A percentile compares a stretch with the other conserved stretches of the same genome.
These are phyloP conservation scores for Teratosphaeria destructans DNA, from an alignment of 2,329 filamentous ascomycete species.

Conservation along the genomic window DNA sequence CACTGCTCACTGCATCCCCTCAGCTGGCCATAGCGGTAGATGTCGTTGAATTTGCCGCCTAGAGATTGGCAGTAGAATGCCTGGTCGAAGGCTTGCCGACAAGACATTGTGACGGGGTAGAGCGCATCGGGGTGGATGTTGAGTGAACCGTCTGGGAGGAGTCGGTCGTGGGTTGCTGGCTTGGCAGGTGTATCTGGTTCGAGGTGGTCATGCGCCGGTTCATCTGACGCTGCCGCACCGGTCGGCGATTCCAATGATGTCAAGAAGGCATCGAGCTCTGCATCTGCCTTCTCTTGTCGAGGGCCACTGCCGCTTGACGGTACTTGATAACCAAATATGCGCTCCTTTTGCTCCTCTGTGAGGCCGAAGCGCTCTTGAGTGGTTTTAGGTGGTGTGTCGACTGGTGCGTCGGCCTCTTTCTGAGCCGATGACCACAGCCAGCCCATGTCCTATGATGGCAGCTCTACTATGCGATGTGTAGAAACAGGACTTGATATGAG, in stretches of 20 bases:
- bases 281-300: slow-evolving; percentile 40
- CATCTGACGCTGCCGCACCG: slow-evolving; percentile 7
- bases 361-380: slow-evolving; percentile 10
- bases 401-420: not conserved
- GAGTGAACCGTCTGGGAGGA: slow-evolving; percentile 18
- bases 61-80: slow-evolving; percentile 91
- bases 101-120: slow-evolving; percentile 76
- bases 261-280: slow-evolving; percentile 45
- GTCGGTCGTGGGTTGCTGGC: slow-evolving; percentile 9
- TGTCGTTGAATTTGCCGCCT: slow-evolving; percentile 80
- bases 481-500: not conserved
- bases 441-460: slow-evolving; percentile 11
- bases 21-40: slow-evolving; percentile 77
- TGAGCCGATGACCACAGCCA: slow-evolving; percentile 18
- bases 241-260: slow-evolving; percentile 32
- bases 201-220: slow-evolving; percentile 13
- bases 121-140: slow-evolving; percentile 49
- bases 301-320: slow-evolving; percentile 17
- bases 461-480: not conserved
- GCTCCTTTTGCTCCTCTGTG: slow-evolving; percentile 19
- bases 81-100: slow-evolving; percentile 78
- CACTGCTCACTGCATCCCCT: slow-evolving; percentile 74
- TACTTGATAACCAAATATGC: slow-evolving; percentile 18
- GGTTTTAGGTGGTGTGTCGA: not conserved
- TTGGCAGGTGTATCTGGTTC: slow-evolving; percentile 5